A percentile compares a stretch with the other conserved stretches of the same genome.
Conservation (phyloP, 1,284 basidiomycete species). For the Trichosporon inkin region DNA sequence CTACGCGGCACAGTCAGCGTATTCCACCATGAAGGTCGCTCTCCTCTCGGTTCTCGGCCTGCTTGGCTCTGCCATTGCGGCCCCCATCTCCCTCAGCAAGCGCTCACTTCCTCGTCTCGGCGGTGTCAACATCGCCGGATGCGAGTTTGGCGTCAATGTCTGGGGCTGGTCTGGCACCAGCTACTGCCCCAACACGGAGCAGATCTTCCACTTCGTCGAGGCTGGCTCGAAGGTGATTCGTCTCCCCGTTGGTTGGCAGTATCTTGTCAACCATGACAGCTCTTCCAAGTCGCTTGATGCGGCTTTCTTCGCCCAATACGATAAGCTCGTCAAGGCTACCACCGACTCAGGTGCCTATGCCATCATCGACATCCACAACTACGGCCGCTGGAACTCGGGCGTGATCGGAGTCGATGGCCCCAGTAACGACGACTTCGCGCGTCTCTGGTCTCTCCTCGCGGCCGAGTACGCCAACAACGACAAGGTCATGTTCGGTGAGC, state of each 20-base stretch:
- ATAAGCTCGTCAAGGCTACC: conserved; percentile 53
- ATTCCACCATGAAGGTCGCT: conserved; percentile 17
- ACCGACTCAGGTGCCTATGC: conserved; percentile 55
- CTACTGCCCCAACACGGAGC: conserved; percentile 53
- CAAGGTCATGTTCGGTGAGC: conserved; percentile 54
- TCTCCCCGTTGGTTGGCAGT: conserved; percentile 58
- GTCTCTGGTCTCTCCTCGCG: conserved; percentile 58
- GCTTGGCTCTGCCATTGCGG: conserved; percentile 15
- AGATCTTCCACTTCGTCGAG: conserved; percentile 58
- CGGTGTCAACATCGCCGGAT: conserved; percentile 42
- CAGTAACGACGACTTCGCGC: conserved; percentile 56
- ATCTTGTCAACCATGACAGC: conserved; percentile 55
- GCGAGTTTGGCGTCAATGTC: conserved; percentile 38
- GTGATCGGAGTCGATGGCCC: conserved; percentile 60
- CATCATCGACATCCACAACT: conserved; percentile 56
- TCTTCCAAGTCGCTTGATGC: conserved; percentile 48
- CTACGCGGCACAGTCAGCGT: not conserved
- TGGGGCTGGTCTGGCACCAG: conserved; percentile 27
- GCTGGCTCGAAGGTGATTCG: conserved; percentile 47
- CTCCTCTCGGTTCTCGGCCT: conserved; percentile 19
- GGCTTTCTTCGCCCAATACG: conserved; percentile 54
- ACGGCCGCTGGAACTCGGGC: conserved; percentile 41
- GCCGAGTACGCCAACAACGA: conserved; percentile 55
- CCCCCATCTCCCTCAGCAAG: conserved; percentile 21
- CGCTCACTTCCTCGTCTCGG: conserved; percentile 35